phyloP scores from a whole-genome alignment of 2,329 filamentous ascomycete genomes.

The Chaetomium globosum region DNA sequence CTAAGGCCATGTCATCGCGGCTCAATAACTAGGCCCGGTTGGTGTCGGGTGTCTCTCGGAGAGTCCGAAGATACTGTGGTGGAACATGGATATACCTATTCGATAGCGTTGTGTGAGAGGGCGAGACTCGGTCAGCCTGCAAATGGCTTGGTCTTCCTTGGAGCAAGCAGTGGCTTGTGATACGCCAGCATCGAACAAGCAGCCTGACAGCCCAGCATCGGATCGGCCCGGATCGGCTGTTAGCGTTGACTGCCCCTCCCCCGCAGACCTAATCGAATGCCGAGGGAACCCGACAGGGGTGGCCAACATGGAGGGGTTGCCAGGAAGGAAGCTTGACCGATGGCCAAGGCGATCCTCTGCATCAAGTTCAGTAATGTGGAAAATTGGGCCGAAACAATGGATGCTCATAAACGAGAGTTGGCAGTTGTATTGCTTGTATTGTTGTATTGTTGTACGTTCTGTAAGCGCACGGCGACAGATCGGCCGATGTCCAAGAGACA shows the following conservation, averaged over 20 bases:
- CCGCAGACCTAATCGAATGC: conserved; percentile 14
- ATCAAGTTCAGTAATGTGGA: background rate
- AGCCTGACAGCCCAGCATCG: background rate
- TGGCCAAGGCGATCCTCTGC: background rate
- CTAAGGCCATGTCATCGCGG: background rate
- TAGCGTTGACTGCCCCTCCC: conserved; percentile 12
- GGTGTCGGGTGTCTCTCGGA: background rate
- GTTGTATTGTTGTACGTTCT: no score
- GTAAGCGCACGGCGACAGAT: no score
- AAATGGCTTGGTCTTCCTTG: background rate
- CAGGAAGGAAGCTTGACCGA: conserved; percentile 1
- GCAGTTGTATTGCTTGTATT: no score
- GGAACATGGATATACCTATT: background rate
- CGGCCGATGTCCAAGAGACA: no score
- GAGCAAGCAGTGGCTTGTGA: background rate
- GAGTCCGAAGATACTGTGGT: background rate
- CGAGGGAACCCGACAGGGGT: conserved; percentile 8
- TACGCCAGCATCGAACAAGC: background rate
- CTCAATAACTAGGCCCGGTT: background rate
- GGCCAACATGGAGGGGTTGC: no score
- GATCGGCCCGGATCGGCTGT: conserved; percentile 22
- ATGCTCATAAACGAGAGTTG: no score
- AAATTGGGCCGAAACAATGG: no score
- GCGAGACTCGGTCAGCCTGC: background rate
- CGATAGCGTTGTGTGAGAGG: background rate